Conservation (phyloP, 352 stramenopile species). For the Phytopythium sindhum region DNA sequence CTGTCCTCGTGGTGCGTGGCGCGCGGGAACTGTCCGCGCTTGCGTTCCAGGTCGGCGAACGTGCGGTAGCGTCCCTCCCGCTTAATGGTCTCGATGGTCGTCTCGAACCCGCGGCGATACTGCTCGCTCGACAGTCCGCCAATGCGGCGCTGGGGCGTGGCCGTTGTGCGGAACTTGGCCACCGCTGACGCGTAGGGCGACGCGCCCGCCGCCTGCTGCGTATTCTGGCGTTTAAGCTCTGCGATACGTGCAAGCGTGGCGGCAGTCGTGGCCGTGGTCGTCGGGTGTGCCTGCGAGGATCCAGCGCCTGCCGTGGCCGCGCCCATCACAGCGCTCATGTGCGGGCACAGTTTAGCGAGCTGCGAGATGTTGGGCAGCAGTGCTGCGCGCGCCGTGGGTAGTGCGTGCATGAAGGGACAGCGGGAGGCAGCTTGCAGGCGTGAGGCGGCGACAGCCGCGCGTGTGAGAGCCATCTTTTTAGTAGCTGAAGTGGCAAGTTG, state of each 20-base stretch:
- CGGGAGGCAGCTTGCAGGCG: conserved; percentile 70
- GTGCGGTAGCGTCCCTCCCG: conserved; percentile 84
- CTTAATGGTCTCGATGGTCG: conserved; percentile 83
- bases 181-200: conserved; percentile 40
- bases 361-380: conserved; percentile 85
- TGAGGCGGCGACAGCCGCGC: conserved; percentile 59
- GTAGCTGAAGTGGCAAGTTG: conserved; percentile 2
- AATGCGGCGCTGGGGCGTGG: conserved; percentile 52
- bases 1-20: conserved; percentile 70
- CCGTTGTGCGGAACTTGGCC: conserved; percentile 50
- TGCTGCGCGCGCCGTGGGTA: conserved; percentile 64
- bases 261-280: conserved; percentile 37
- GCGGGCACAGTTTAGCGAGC: conserved; percentile 80
- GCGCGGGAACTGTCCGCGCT: conserved; percentile 80
- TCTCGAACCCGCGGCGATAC: conserved; percentile 70
- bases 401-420: conserved; percentile 84
- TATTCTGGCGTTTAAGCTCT: conserved; percentile 62
- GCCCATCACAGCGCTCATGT: conserved; percentile 84
- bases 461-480: conserved; percentile 59
- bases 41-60: conserved; percentile 86
- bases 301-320: conserved; percentile 38
- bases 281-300: conserved; percentile 60
- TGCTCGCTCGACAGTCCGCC: conserved; percentile 52
- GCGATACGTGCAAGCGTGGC: conserved; percentile 73
- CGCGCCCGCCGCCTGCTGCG: conserved; percentile 12